These are phyloP conservation scores for Leccinellum albellum DNA, from an alignment of 768 basidiomycete genomes.

Conservation along the genomic window DNA sequence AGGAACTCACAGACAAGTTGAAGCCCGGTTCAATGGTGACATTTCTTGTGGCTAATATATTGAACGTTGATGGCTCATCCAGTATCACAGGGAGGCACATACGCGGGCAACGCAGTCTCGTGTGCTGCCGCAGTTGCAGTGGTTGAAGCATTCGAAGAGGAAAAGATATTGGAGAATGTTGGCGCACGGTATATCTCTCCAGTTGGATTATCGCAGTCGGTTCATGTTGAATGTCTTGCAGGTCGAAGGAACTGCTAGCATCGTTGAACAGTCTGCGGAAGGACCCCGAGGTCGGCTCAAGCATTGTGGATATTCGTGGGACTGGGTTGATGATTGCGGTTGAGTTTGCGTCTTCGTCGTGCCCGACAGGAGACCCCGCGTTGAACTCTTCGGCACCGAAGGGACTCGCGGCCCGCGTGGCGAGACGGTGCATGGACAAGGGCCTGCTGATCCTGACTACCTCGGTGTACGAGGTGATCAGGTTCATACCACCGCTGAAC, in stretches of 20 bases:
- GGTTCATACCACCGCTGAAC: slow-evolving; percentile 93
- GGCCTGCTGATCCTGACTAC: slow-evolving; percentile 88
- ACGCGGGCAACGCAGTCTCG: slow-evolving; percentile 87
- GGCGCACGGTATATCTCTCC: slow-evolving; percentile 49
- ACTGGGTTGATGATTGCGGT: slow-evolving; percentile 85
- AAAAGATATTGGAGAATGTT: slow-evolving; percentile 82
- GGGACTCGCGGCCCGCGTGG: slow-evolving; percentile 65
- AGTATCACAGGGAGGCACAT: slow-evolving; percentile 68
- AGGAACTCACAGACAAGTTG: slow-evolving; percentile 76
- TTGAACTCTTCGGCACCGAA: slow-evolving; percentile 36
- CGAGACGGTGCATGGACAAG: slow-evolving; percentile 79
- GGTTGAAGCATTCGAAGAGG: slow-evolving; percentile 69
- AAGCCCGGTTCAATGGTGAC: slow-evolving; percentile 75
- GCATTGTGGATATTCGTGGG: slow-evolving; percentile 86
- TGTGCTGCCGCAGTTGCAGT: slow-evolving; percentile 91
- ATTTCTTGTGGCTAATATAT: not conserved
- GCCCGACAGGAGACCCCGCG: slow-evolving; percentile 48
- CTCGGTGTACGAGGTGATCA: slow-evolving; percentile 79
- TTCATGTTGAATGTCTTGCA: slow-evolving; percentile 23
- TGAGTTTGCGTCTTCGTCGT: slow-evolving; percentile 67
- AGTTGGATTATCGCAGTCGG: not conserved
- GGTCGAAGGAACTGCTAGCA: slow-evolving; percentile 69
- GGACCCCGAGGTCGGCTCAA: slow-evolving; percentile 47
- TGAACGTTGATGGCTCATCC: slow-evolving; percentile 5
- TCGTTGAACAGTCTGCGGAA: slow-evolving; percentile 54